Evolutionary conservation across 2,329 filamentous ascomycete genomes (phyloP).

Genomic region (Cercospora berteroae): DNA sequence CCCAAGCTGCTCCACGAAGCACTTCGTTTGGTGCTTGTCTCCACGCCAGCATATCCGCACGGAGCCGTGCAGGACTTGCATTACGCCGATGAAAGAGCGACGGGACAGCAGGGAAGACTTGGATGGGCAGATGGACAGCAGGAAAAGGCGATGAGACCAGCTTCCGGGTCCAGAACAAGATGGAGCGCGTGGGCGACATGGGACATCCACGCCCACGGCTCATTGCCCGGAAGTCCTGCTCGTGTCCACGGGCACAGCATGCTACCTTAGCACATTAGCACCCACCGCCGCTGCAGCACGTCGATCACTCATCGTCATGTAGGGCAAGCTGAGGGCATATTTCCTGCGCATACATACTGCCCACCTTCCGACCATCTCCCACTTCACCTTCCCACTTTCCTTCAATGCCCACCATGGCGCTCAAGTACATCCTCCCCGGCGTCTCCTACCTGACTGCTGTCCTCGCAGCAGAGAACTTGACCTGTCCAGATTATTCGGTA

Average conservation of each 20-base stretch:
- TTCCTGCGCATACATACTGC: neutral
- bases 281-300: too few species aligned
- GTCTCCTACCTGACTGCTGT: constrained; percentile 5
- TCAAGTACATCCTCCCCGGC: constrained; percentile 13
- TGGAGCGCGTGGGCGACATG: neutral
- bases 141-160: neutral
- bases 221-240: neutral
- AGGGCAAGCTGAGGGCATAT: neutral
- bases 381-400: neutral
- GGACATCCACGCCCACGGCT: neutral
- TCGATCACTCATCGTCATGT: constrained; percentile 1
- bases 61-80: neutral
- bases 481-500: constrained; percentile 44
- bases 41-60: neutral
- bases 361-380: neutral
- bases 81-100: neutral
- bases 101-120: neutral
- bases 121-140: neutral
- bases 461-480: constrained; percentile 20
- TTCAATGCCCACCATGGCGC: constrained; percentile 9
- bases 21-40: neutral
- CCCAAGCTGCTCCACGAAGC: neutral
- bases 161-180: neutral
- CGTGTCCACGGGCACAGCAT: neutral
- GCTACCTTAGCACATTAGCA: too few species aligned